Evolutionary conservation across 768 basidiomycete genomes (phyloP).

Genomic region (Lactarius vividus): DNA sequence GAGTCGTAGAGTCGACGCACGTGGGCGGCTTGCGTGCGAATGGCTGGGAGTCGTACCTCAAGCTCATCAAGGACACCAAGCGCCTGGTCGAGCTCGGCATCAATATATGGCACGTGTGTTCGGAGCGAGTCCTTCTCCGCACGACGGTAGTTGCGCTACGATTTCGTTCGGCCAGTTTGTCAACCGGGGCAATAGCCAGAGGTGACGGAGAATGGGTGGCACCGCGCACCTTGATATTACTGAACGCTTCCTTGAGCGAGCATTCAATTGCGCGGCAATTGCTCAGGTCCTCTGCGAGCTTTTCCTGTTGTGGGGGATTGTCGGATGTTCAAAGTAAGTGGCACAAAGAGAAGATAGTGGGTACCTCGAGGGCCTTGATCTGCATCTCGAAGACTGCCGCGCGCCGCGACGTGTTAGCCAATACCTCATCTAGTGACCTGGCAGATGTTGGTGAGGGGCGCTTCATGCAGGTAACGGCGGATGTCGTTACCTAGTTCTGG

Average conservation of each 20-base stretch:
- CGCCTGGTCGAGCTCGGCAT: constrained; percentile 59
- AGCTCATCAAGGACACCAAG: constrained; percentile 55
- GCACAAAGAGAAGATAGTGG: neutral
- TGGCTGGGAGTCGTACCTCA: constrained; percentile 55
- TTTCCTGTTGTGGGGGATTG: constrained; percentile 43
- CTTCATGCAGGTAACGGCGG: neutral
- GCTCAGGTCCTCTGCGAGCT: constrained; percentile 65
- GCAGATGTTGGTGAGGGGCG: neutral
- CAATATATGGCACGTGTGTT: constrained; percentile 61
- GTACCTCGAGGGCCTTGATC: constrained; percentile 22
- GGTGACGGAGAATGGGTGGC: constrained; percentile 9
- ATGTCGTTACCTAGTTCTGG: constrained; percentile 4
- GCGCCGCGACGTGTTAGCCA: constrained; percentile 12
- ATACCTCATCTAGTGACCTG: constrained; percentile 3
- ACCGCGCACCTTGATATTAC: constrained; percentile 52
- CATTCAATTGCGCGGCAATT: constrained; percentile 75
- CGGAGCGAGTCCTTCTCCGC: constrained; percentile 54
- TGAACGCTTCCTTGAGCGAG: constrained; percentile 61
- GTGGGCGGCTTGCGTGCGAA: constrained; percentile 57
- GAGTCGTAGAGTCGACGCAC: constrained; percentile 69
- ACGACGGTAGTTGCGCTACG: constrained; percentile 56
- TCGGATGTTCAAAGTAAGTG: neutral
- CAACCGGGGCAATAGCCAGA: neutral
- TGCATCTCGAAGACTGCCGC: constrained; percentile 16
- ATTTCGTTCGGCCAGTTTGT: neutral